These are phyloP conservation scores for Aphanomyces stellatus DNA, from an alignment of 352 stramenopile species.

Conservation along the genomic window DNA sequence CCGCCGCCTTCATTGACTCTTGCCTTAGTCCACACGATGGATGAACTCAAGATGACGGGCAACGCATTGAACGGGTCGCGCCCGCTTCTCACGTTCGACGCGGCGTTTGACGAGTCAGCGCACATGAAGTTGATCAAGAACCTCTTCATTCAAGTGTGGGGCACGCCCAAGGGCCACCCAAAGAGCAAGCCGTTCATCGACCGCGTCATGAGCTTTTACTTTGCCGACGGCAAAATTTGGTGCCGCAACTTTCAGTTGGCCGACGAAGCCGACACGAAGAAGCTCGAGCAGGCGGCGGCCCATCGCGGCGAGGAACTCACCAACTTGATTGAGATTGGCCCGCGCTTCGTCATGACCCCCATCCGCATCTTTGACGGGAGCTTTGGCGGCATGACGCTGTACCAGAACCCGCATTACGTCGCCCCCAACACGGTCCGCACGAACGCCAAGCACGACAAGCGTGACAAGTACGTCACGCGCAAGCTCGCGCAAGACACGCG, in stretches of 20 bases:
- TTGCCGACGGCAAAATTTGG: constrained; percentile 94
- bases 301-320: constrained; percentile 84
- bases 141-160: constrained; percentile 92
- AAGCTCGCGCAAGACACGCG: constrained; percentile 81
- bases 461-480: constrained; percentile 86
- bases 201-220: constrained; percentile 96
- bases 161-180: constrained; percentile 96
- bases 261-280: constrained; percentile 88
- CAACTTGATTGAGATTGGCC: constrained; percentile 98
- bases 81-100: constrained; percentile 97
- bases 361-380: constrained; percentile 99
- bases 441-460: constrained; percentile 89
- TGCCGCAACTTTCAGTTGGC: constrained; percentile 96
- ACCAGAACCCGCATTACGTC: constrained; percentile 97
- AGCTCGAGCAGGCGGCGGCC: constrained; percentile 75
- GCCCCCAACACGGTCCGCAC: constrained; percentile 90
- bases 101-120: constrained; percentile 81
- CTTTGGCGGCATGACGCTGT: constrained; percentile 97
- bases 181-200: constrained; percentile 99
- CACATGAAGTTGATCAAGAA: constrained; percentile 96
- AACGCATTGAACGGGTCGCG: constrained; percentile 97
- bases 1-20: background rate
- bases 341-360: constrained; percentile 97
- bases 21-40: constrained; percentile 96
- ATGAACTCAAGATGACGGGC: constrained; percentile 98